A percentile compares a stretch with the other conserved stretches of the same genome.
phyloP scores from a whole-genome alignment of 352 stramenopile species.

The Pythium monospermum region DNA sequence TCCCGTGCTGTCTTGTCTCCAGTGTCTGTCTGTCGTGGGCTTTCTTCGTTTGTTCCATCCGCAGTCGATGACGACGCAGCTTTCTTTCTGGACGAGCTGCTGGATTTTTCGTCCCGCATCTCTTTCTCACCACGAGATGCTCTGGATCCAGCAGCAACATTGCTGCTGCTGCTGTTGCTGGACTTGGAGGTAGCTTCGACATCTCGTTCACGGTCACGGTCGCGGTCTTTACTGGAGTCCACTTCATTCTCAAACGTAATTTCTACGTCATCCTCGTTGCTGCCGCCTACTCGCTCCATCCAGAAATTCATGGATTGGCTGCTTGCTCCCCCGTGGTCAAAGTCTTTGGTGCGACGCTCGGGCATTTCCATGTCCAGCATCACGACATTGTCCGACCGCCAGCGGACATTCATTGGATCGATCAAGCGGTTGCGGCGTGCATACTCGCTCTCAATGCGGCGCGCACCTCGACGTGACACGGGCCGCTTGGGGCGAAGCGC shows the following conservation, averaged over 20 bases:
- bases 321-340: constrained; percentile 44
- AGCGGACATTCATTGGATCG: constrained; percentile 85
- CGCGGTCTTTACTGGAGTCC: not conserved
- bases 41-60: constrained; percentile 9
- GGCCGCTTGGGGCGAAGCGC: constrained; percentile 52
- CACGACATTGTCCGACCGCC: constrained; percentile 88
- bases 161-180: no score
- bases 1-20: constrained; percentile 5
- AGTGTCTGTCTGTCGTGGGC: constrained; percentile 3
- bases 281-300: constrained; percentile 38
- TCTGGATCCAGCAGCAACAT: no score
- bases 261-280: constrained; percentile 43
- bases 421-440: constrained; percentile 73
- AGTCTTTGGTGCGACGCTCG: constrained; percentile 73
- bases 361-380: constrained; percentile 89
- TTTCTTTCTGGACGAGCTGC: constrained; percentile 18
- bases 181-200: not conserved
- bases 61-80: not conserved
- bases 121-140: no score
- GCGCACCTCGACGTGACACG: constrained; percentile 53
- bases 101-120: not conserved
- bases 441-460: constrained; percentile 91
- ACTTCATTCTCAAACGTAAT: constrained; percentile 47
- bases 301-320: constrained; percentile 58
- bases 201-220: not conserved